Percentiles rank a stretch among this genome's conserved stretches.
Evolutionary conservation across 176 grass and related monocot genomes (phyloP).

Genomic region (Oryza glaberrima): DNA sequence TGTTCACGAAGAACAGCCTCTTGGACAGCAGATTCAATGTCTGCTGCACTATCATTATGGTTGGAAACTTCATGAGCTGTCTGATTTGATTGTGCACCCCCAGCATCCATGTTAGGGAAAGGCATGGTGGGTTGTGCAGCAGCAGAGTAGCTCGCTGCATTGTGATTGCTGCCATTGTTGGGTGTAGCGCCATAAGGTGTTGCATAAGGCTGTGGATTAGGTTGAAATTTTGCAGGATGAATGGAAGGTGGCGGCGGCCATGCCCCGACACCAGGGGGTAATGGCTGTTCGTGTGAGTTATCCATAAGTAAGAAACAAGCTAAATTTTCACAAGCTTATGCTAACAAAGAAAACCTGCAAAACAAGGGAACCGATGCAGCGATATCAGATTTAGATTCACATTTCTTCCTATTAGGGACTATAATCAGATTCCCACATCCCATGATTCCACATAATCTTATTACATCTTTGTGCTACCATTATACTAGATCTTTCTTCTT

Average conservation of each 20-base stretch:
- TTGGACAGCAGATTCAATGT: constrained; percentile 73
- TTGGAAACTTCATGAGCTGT: background rate
- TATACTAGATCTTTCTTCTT: background rate
- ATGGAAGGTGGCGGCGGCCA: constrained; percentile 33
- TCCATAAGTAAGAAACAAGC: constrained; percentile 46
- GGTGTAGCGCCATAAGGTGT: constrained; percentile 22
- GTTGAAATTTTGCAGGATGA: constrained; percentile 36
- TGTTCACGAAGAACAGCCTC: constrained; percentile 81
- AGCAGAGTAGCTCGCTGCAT: constrained; percentile 30
- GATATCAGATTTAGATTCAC: constrained; percentile 29
- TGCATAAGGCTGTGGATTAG: constrained; percentile 28
- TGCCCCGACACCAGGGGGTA: constrained; percentile 60
- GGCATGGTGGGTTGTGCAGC: constrained; percentile 20
- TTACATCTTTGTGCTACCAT: background rate
- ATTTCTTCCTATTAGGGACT: background rate
- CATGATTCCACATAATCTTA: constrained; percentile 3
- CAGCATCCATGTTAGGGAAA: constrained; percentile 24
- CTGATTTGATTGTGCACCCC: constrained; percentile 24
- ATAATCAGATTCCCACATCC: background rate
- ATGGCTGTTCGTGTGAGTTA: constrained; percentile 53
- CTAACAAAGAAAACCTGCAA: constrained; percentile 26
- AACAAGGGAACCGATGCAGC: constrained; percentile 10
- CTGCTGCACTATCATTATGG: constrained; percentile 27
- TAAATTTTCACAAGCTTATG: constrained; percentile 19
- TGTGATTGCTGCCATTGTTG: constrained; percentile 23